Base-by-base conservation (phyloP, 768 basidiomycete genomes). In the Termitomyces sp. region DNA sequence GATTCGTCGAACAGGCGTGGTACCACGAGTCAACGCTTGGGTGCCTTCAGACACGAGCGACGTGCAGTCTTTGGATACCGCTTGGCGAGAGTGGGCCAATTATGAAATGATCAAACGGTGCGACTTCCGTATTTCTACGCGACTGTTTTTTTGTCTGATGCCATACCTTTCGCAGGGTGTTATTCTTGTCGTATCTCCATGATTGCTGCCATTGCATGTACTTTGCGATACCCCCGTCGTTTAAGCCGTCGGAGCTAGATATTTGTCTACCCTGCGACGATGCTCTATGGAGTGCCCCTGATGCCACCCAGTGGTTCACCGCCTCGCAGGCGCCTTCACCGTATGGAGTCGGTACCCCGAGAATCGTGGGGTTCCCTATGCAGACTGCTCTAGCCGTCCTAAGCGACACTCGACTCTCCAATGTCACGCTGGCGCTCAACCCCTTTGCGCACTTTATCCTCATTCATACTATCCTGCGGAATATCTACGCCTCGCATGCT, bases 51-150 rank as follows among this genome's bases (percentile, higher is more conserved):
- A 79, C 50, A 66, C 78, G 35, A 74, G 64, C 18, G 75, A 81
- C 62, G 68, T 72, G 0, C 69, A 67, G 7, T 62, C 65, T 15
- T 62, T 81, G 20, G 79, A 82, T n/a, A 68, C 58, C 20, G 73
- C 77, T 22, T 88, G 87, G 87, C 75, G 70, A 20, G 78, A 82
- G 32, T 88, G 86, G 86, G 81, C 80, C 0, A 71, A 74, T 33
- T 79, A 84, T 61, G 87, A 88, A 71, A 80, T 76, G 4, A 76
- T 81, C 48, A 87, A 87, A 67, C 77, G 86, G 86, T 83, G 62
- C 64, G 77, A 67, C 28, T 22, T 50, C 49, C 50, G 8, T 54
- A 32, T 20, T n/a, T 32, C 52, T 24, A 35, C 60, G 22, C 50
- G 22, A 60, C 57, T n/a, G n/a, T 46, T 54, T 52, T 61, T 63